Percentiles rank a stretch among this genome's conserved stretches.
phyloP scores from a whole-genome alignment of 208 protist genomes.

The Trypanosoma platydactyli region DNA sequence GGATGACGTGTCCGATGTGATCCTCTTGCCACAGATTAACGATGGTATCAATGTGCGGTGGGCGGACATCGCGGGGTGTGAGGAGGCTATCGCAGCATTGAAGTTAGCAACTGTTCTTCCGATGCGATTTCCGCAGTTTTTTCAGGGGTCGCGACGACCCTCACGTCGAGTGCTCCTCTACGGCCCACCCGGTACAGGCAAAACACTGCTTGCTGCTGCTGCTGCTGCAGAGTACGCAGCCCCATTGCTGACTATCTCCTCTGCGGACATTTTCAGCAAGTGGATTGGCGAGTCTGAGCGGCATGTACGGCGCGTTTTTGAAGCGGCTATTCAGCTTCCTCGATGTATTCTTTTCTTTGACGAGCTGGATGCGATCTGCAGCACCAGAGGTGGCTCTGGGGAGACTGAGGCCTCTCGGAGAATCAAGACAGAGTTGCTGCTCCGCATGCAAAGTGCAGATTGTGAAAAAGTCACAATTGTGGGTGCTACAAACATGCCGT shows the following conservation, averaged over 20 bases:
- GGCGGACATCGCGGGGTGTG: conserved; percentile 95
- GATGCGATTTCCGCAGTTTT: conserved; percentile 96
- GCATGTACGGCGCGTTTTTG: conserved; percentile 94
- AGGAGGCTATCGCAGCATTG: conserved; percentile 94
- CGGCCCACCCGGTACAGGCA: conserved; percentile 77
- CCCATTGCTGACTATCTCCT: conserved; percentile 93
- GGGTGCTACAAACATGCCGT: conserved; percentile 92
- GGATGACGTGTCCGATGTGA: neutral
- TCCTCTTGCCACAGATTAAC: neutral
- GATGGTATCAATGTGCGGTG: conserved; percentile 38
- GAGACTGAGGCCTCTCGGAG: conserved; percentile 92
- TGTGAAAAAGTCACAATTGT: conserved; percentile 64
- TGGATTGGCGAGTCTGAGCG: conserved; percentile 98
- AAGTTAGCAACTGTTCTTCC: conserved; percentile 98
- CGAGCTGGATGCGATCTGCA: conserved; percentile 93
- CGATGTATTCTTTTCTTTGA: conserved; percentile 93
- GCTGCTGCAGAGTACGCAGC: conserved; percentile 90
- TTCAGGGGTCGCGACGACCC: conserved; percentile 88
- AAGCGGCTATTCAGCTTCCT: conserved; percentile 40
- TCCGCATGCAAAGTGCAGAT: conserved; percentile 88
- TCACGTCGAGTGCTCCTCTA: conserved; percentile 93
- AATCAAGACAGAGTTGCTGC: conserved; percentile 99
- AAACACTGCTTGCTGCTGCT: conserved; percentile 92
- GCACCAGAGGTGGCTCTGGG: conserved; percentile 54
- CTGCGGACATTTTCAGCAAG: conserved; percentile 95